A percentile compares a stretch with the other conserved stretches of the same genome.
Evolutionary conservation across 2,329 filamentous ascomycete genomes (phyloP).

Genomic region (Beauveria brongniartii): DNA sequence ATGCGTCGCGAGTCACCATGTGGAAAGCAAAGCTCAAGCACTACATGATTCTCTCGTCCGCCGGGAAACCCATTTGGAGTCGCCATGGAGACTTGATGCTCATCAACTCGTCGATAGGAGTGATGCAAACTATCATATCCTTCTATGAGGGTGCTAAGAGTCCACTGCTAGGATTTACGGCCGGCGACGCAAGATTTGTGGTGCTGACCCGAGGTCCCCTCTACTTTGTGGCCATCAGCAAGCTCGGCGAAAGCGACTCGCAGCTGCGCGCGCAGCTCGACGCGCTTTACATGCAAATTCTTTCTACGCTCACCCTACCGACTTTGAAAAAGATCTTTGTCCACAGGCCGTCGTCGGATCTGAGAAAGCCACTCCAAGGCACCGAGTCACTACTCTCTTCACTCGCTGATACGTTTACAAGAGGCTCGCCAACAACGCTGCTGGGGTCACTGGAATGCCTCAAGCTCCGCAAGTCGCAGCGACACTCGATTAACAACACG

Average conservation of each 20-base stretch:
- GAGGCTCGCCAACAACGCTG: slow-evolving; percentile 80
- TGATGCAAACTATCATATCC: slow-evolving; percentile 95
- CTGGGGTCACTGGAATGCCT: slow-evolving; percentile 88
- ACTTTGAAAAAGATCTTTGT: slow-evolving; percentile 80
- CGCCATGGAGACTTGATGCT: slow-evolving; percentile 84
- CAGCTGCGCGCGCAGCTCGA: slow-evolving; percentile 85
- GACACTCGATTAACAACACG: slow-evolving; percentile 76
- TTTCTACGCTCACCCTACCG: slow-evolving; percentile 89
- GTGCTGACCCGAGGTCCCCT: slow-evolving; percentile 77
- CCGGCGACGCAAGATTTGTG: slow-evolving; percentile 80
- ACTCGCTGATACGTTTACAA: slow-evolving; percentile 88
- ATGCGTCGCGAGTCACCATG: slow-evolving; percentile 54
- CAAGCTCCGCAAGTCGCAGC: slow-evolving; percentile 81
- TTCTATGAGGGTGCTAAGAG: slow-evolving; percentile 83
- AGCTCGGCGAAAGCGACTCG: slow-evolving; percentile 81
- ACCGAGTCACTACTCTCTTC: slow-evolving; percentile 88
- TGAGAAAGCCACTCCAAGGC: slow-evolving; percentile 81
- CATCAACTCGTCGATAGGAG: slow-evolving; percentile 88
- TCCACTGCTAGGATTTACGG: slow-evolving; percentile 72
- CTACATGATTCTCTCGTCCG: slow-evolving; percentile 91
- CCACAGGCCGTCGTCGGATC: slow-evolving; percentile 84
- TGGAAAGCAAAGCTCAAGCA: slow-evolving; percentile 96
- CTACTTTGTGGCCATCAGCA: slow-evolving; percentile 89
- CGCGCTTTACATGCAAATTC: slow-evolving; percentile 94
- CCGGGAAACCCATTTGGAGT: slow-evolving; percentile 95